phyloP scores from a whole-genome alignment of 768 basidiomycete species.

The Auricularia sp. region DNA sequence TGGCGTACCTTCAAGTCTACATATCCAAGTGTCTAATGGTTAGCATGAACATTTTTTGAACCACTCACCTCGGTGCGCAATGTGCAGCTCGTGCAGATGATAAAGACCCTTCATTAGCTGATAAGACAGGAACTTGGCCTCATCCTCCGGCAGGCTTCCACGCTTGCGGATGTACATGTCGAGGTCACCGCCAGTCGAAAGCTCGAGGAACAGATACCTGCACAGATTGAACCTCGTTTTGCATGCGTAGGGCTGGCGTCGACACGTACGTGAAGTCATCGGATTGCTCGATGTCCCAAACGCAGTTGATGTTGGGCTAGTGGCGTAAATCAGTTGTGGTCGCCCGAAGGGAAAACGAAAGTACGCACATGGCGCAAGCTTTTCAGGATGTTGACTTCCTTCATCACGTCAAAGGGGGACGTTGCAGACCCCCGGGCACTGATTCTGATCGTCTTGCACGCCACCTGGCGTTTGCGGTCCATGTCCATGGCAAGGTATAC shows the following conservation, averaged over 20 bases:
- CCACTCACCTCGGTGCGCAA: conserved; percentile 67
- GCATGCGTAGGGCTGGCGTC: too few species aligned
- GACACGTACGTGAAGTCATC: conserved; percentile 43
- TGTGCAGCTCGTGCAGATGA: conserved; percentile 60
- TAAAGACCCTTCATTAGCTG: conserved; percentile 63
- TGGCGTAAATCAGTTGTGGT: not conserved
- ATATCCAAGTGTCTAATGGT: not conserved
- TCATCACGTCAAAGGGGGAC: conserved; percentile 45
- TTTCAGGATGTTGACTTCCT: conserved; percentile 67
- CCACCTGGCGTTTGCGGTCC: conserved; percentile 57
- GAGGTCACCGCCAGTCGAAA: conserved; percentile 81
- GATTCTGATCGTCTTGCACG: conserved; percentile 65
- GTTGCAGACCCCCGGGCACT: conserved; percentile 36
- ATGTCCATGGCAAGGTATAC: conserved; percentile 71
- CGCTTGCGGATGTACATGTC: conserved; percentile 73
- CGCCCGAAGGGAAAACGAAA: not conserved
- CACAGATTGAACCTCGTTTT: not conserved
- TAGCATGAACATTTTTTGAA: not conserved
- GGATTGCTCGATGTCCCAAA: conserved; percentile 58
- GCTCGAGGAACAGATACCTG: conserved; percentile 75
- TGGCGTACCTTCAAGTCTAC: conserved; percentile 53
- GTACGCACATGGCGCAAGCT: conserved; percentile 56
- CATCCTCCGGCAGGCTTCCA: conserved; percentile 60
- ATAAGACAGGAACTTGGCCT: conserved; percentile 77
- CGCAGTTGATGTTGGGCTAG: conserved; percentile 74